Base-by-base conservation (phyloP, 2,329 filamentous ascomycete species). In the Torrubiellomyces zombiae region DNA sequence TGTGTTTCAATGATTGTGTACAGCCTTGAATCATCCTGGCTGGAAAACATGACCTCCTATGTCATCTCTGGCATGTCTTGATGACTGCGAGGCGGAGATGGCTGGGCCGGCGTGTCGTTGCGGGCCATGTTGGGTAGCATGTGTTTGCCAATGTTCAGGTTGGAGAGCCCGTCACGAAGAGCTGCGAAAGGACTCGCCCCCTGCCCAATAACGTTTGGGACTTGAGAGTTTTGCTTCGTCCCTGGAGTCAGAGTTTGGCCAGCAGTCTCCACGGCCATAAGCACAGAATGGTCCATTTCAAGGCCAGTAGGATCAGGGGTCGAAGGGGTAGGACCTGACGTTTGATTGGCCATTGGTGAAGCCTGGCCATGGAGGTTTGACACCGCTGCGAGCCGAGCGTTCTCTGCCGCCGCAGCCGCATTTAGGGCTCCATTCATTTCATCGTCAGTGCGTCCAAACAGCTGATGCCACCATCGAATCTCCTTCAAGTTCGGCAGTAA, bases 381-480 rank as follows among this genome's bases (percentile, higher is more conserved):
- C 10, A 53, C 40, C n/a, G 49, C 50, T 9, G 46, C 44, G 26
- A 45, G 44, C 2, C 51, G 40, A 18, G 51, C 47, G 13, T 43
- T 55, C 29, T 63, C 62, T 6, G 61, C 60, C 4, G 60, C 58
- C 10, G 63, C 60, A 3, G 60, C 63, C 6, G 58, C 55, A 37
- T 69, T 60, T 8, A 70, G 51, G 18, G 64, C 57, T 0, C 68
- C 70, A 39, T 98, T 98, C 86, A 98, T 95, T 46, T 98, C 89
- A 27, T 76, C 70, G 38, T 94, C 81, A 3, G 74, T 74, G 16
- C 85, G 69, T 23, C 82, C 81, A 50, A 94, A 98, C 1, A 76
- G 55, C 40, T 89, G 79, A 35, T 75, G 65, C 89, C 89, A 98
- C 89, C 89, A 98, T 31, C 82, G 67, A n/a, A 89, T 67, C 32